These are phyloP conservation scores for Sonneratia caseolaris DNA, from an alignment of 345 rosid genomes.

Conservation along the genomic window DNA sequence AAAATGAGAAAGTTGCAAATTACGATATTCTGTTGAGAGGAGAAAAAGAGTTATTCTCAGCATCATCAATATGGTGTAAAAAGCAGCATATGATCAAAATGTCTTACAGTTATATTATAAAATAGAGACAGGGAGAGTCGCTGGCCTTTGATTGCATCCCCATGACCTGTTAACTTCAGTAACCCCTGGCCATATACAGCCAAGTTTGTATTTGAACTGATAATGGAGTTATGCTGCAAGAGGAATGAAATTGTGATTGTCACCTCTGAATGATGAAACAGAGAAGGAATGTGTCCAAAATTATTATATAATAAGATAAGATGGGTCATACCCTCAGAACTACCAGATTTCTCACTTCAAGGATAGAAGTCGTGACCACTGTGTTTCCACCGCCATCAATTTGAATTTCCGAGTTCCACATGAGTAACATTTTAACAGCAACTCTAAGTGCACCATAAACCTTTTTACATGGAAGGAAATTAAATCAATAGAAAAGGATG, in stretches of 20 bases:
- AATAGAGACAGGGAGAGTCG: constrained; percentile 86
- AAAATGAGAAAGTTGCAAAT: neutral
- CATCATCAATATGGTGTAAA: neutral
- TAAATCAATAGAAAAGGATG: neutral
- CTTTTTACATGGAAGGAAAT: constrained; percentile 32
- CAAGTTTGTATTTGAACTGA: constrained; percentile 79
- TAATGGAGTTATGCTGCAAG: constrained; percentile 68
- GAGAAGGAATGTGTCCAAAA: neutral
- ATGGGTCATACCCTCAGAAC: constrained; percentile 68
- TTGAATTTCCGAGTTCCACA: constrained; percentile 91
- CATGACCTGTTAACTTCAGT: constrained; percentile 62
- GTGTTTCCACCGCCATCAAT: constrained; percentile 94
- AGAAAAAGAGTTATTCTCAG: neutral
- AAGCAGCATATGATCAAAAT: constrained; percentile 10
- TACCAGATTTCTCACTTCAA: constrained; percentile 94
- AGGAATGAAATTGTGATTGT: neutral
- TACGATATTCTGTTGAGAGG: neutral
- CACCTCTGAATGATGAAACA: neutral
- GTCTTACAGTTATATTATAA: constrained; percentile 87
- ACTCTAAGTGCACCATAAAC: constrained; percentile 94
- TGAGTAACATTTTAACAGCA: constrained; percentile 80
- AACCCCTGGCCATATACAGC: constrained; percentile 93
- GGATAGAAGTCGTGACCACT: constrained; percentile 69
- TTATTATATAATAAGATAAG: constrained; percentile 3
- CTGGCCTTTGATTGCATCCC: constrained; percentile 92